Evolutionary conservation across 352 stramenopile genomes (phyloP).

Genomic region (Phytophthora cryptogea): DNA sequence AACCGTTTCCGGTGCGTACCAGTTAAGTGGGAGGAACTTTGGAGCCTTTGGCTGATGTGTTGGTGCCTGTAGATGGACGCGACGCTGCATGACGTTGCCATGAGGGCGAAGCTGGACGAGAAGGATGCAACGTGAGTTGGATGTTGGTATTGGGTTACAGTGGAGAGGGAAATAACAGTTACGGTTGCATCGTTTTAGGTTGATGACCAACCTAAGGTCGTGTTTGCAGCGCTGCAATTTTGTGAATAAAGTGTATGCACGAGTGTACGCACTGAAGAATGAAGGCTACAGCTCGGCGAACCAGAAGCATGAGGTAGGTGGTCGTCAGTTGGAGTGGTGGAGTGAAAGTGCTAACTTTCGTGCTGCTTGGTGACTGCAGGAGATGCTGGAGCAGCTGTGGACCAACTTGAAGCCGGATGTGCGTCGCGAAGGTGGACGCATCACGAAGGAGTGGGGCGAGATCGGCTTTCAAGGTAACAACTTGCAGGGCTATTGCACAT

Average conservation of each 20-base stretch:
- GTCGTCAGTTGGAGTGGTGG: conserved; percentile 6
- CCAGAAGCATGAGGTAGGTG: conserved; percentile 48
- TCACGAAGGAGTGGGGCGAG: conserved; percentile 89
- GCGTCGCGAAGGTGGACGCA: conserved; percentile 70
- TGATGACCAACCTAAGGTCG: conserved; percentile 66
- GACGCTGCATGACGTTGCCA: conserved; percentile 61
- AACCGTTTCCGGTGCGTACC: conserved; percentile 58
- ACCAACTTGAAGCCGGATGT: conserved; percentile 77
- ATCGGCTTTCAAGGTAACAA: conserved; percentile 84
- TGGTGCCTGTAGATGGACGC: conserved; percentile 45
- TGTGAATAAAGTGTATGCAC: conserved; percentile 76
- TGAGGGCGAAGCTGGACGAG: conserved; percentile 50
- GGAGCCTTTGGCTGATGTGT: neutral
- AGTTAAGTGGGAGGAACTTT: neutral
- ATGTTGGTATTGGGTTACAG: neutral
- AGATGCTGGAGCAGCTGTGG: conserved; percentile 85
- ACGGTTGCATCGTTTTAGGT: conserved; percentile 27
- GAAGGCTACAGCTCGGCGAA: conserved; percentile 73
- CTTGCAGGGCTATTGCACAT: too few species aligned
- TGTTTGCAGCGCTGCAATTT: conserved; percentile 76
- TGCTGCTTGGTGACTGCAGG: conserved; percentile 5
- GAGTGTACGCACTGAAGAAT: conserved; percentile 57
- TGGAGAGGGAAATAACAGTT: neutral
- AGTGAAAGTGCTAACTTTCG: neutral
- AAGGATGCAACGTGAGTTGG: conserved; percentile 47